Evolutionary conservation across 768 basidiomycete species (phyloP).

Genomic region (Lyophyllum atratum): DNA sequence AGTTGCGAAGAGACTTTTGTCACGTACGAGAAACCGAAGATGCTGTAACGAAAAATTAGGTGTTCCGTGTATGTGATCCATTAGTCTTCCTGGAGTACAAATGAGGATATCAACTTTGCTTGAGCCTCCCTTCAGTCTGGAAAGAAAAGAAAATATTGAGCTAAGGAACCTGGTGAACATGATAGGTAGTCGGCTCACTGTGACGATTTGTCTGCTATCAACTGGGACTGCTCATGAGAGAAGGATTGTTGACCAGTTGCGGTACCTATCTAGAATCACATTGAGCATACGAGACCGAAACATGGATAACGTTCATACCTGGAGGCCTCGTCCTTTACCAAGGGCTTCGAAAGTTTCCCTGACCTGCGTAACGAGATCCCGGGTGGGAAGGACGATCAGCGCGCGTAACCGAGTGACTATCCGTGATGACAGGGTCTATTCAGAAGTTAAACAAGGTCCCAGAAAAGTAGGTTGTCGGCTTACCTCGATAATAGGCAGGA

Average conservation of each 20-base stretch:
- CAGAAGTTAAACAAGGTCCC: background rate
- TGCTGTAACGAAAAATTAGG: conserved; percentile 92
- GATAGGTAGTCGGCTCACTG: conserved; percentile 40
- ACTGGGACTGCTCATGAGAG: conserved; percentile 81
- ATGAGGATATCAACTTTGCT: conserved; percentile 94
- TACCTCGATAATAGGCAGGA: conserved; percentile 89
- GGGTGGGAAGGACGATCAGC: conserved; percentile 87
- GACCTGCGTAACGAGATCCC: conserved; percentile 91
- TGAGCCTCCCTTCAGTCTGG: conserved; percentile 78
- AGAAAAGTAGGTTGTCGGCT: conserved; percentile 8
- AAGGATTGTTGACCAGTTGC: conserved; percentile 96
- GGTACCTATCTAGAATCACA: conserved; percentile 58
- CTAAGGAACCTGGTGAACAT: background rate
- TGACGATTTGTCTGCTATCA: conserved; percentile 62
- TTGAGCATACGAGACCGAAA: background rate
- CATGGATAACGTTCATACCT: conserved; percentile 46
- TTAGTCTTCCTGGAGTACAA: conserved; percentile 93
- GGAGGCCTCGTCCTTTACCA: conserved; percentile 83
- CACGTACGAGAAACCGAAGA: conserved; percentile 85
- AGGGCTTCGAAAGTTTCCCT: conserved; percentile 88
- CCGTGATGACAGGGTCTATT: conserved; percentile 70
- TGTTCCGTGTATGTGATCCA: conserved; percentile 90
- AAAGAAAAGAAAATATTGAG: background rate
- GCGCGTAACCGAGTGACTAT: conserved; percentile 85
- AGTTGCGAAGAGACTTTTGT: background rate